Conservation (phyloP, 441 rosid genomes). For the Pelargonium fulgidum region DNA sequence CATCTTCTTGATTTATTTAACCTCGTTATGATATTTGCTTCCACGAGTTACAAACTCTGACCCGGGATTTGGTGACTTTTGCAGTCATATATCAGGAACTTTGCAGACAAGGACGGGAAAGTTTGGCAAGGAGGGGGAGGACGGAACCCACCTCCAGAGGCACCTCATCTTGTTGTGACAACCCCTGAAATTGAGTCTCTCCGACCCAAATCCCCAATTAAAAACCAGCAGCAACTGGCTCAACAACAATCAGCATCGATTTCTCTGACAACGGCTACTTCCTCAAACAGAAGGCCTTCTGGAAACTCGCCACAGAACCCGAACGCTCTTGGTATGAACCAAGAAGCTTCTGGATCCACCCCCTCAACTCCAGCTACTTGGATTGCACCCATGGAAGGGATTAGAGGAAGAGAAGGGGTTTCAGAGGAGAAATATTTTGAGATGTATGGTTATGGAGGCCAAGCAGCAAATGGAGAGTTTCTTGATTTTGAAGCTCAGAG, state of each 20-base stretch:
- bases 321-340: constrained; percentile 40
- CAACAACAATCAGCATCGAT: constrained; percentile 55
- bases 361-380: constrained; percentile 55
- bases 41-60: not conserved
- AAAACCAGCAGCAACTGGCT: constrained; percentile 80
- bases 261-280: constrained; percentile 50
- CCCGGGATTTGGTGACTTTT: constrained; percentile 8
- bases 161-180: constrained; percentile 78
- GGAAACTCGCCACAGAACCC: constrained; percentile 76
- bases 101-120: constrained; percentile 86
- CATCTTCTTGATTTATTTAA: no score
- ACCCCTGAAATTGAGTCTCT: constrained; percentile 81
- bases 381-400: constrained; percentile 59
- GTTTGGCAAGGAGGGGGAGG: constrained; percentile 99
- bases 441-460: constrained; percentile 42
- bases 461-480: constrained; percentile 33
- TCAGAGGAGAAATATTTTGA: constrained; percentile 47
- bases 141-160: constrained; percentile 89
- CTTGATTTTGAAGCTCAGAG: constrained; percentile 49
- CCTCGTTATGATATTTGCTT: not conserved
- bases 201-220: constrained; percentile 95
- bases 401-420: constrained; percentile 51
- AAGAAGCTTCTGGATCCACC: constrained; percentile 64
- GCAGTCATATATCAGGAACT: constrained; percentile 68
- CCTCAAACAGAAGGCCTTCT: constrained; percentile 59